Evolutionary conservation across 768 basidiomycete species (phyloP).

Genomic region (Suillus paluster): DNA sequence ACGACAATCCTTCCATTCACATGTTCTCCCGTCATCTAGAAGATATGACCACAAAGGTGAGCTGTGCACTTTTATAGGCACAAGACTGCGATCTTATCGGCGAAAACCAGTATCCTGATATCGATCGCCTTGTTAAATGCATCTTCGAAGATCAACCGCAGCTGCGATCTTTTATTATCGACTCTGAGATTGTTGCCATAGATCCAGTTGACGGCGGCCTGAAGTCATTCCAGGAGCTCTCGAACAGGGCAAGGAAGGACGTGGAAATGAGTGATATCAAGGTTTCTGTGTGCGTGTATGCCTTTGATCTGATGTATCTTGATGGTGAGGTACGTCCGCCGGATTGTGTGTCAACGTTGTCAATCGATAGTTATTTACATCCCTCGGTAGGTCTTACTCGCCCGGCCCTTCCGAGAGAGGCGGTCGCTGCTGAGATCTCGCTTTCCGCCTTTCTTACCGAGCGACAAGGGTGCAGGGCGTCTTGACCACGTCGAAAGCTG

Average conservation of each 20-base stretch:
- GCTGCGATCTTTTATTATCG: slow-evolving; percentile 72
- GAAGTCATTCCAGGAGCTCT: slow-evolving; percentile 85
- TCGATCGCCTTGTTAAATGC: slow-evolving; percentile 57
- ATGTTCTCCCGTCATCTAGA: slow-evolving; percentile 91
- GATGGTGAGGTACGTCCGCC: slow-evolving; percentile 69
- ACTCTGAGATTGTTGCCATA: slow-evolving; percentile 88
- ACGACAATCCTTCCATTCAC: slow-evolving; percentile 45
- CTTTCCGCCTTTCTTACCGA: slow-evolving; percentile 59
- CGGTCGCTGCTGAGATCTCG: slow-evolving; percentile 62
- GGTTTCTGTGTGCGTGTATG: slow-evolving; percentile 81
- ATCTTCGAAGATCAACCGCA: slow-evolving; percentile 50
- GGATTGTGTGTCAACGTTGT: not conserved
- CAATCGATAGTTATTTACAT: slow-evolving; percentile 11
- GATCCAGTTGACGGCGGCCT: slow-evolving; percentile 65
- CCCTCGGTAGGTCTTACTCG: slow-evolving; percentile 61
- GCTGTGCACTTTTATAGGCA: slow-evolving; percentile 11
- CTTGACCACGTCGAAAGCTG: slow-evolving; percentile 78
- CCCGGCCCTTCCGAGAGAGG: slow-evolving; percentile 70
- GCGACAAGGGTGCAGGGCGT: slow-evolving; percentile 53
- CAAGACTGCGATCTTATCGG: slow-evolving; percentile 16
- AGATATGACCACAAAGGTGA: slow-evolving; percentile 88
- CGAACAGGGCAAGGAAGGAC: slow-evolving; percentile 83
- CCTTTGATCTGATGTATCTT: slow-evolving; percentile 88
- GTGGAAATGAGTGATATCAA: slow-evolving; percentile 76
- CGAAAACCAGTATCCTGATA: slow-evolving; percentile 75